Evolutionary conservation across 2,329 filamentous ascomycete species (phyloP), one percentile per base, ranked within the genome.

Genomic region (Fusarium solani-melongenae): DNA sequence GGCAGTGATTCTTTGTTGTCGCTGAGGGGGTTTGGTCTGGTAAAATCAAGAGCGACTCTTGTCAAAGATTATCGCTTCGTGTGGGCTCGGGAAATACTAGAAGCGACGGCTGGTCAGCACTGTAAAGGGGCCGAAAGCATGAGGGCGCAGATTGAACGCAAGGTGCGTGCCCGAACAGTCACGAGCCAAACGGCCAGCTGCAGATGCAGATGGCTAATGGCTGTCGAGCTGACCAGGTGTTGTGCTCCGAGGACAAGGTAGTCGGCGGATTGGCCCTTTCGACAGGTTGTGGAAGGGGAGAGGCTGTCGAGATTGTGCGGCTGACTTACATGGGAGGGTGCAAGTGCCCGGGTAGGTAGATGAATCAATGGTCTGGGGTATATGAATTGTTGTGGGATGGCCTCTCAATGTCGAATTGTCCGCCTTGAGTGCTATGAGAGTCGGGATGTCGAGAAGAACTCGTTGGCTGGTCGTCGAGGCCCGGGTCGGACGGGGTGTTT

Each of bases 171-270:
- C 70, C 24, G 36, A 56, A 57, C 46, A 57, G 72, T 78, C 76
- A 76, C 76, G 67, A 77, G 71, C 39, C 55, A 60, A 31, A 68
- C 79, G 79, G 79, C 59, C 62, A 70, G 71, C 66, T 78, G 78
- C 79, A 79, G 76, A 49, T 65, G 39, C 62, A 69, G 61, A 72
- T 69, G 76, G 72, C 64, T 77, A 73, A 64, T 68, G 68, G 69
- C 68, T 67, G 68, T 69, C 65, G 58, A 67, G 22, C 66, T 70
- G 57, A 41, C 66, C 62, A 67, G 62, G 69, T 63, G 55, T 57
- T 73, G 77, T 70, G 59, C 60, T 55, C 63, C 67, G 74, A 66
- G 66, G 71, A 70, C 67, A 38, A 68, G 53, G 51, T 51, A 70
- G 58, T 46, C 66, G 39, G 31, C 59, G 41, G 36, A 53, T 64